phyloP scores from a whole-genome alignment of 495 filamentous ascomycete genomes.

The Parathielavia appendiculata region DNA sequence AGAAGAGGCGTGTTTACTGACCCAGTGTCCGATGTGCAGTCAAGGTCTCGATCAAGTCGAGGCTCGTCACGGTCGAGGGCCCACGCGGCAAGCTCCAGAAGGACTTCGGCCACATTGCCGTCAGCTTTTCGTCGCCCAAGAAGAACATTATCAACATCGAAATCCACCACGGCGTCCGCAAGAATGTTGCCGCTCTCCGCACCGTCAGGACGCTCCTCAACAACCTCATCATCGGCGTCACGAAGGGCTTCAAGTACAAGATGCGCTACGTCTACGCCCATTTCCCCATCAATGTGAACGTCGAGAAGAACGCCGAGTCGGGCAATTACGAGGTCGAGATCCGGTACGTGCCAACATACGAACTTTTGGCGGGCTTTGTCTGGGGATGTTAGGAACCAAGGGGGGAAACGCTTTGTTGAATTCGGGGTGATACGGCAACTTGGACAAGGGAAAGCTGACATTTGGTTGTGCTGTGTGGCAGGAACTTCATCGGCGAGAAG shows the following conservation, averaged over 20 bases:
- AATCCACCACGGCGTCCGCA: slow-evolving; percentile 94
- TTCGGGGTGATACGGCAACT: neutral
- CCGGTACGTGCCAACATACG: slow-evolving; percentile 59
- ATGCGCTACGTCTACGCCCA: slow-evolving; percentile 99
- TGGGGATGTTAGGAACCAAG: neutral
- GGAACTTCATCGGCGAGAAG: slow-evolving; percentile 99
- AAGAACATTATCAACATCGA: slow-evolving; percentile 86
- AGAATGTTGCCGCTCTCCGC: slow-evolving; percentile 94
- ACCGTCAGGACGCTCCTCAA: slow-evolving; percentile 96
- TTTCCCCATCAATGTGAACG: slow-evolving; percentile 99
- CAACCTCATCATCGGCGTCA: slow-evolving; percentile 97
- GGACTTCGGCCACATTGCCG: slow-evolving; percentile 90
- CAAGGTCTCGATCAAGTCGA: slow-evolving; percentile 92
- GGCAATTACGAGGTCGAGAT: slow-evolving; percentile 90
- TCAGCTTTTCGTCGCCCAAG: slow-evolving; percentile 84
- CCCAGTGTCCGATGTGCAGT: slow-evolving; percentile 53
- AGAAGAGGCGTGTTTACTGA: slow-evolving; percentile 33
- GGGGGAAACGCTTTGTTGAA: slow-evolving; percentile 5
- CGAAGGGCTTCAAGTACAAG: slow-evolving; percentile 99
- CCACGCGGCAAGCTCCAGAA: slow-evolving; percentile 92
- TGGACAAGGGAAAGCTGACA: slow-evolving; percentile 37
- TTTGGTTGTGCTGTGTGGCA: slow-evolving; percentile 32
- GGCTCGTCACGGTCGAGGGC: slow-evolving; percentile 91
- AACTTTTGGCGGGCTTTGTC: neutral
- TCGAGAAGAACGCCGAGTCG: slow-evolving; percentile 92